phyloP scores from a whole-genome alignment of 371 early-diverging fungal genomes.

The Dinochytrium kinnereticum region DNA sequence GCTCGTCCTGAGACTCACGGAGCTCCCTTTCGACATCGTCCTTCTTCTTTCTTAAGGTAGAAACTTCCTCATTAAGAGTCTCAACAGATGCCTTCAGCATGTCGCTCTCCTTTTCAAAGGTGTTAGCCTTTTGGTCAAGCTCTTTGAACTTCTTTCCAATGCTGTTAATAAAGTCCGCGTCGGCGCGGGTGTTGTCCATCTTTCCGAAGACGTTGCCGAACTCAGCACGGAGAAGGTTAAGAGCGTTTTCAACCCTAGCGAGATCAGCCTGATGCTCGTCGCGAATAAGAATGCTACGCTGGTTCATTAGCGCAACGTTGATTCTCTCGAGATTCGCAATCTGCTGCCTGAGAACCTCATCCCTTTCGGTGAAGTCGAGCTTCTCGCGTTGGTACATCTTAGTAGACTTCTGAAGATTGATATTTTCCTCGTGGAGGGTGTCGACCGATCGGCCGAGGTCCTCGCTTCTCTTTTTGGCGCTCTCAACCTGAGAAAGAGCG shows the following conservation, averaged over 20 bases:
- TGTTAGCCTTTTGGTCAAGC: slow-evolving; percentile 9
- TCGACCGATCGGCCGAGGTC: slow-evolving; percentile 33
- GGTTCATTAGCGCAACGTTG: slow-evolving; percentile 20
- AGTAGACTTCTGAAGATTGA: slow-evolving; percentile 9
- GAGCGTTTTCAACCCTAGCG: slow-evolving; percentile 13
- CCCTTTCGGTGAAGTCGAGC: slow-evolving; percentile 2
- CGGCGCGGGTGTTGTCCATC: background rate
- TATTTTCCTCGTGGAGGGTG: slow-evolving; percentile 30
- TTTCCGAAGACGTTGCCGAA: slow-evolving; percentile 1
- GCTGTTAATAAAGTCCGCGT: slow-evolving; percentile 7
- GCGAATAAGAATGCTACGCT: slow-evolving; percentile 9
- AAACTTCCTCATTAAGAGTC: slow-evolving; percentile 31
- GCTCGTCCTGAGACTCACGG: slow-evolving; percentile 21
- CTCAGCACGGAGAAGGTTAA: slow-evolving; percentile 12
- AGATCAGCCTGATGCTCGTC: slow-evolving; percentile 16
- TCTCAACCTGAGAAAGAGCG: slow-evolving; percentile 20
- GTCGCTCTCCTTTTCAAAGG: slow-evolving; percentile 20
- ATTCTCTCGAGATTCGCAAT: slow-evolving; percentile 17
- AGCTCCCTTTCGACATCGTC: slow-evolving; percentile 11
- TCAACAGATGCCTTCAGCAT: slow-evolving; percentile 31
- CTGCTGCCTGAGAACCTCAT: background rate
- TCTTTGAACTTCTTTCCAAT: slow-evolving; percentile 13
- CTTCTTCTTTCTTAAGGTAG: slow-evolving; percentile 11
- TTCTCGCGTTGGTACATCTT: slow-evolving; percentile 10
- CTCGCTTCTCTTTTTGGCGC: slow-evolving; percentile 17